These are phyloP conservation scores for Sambucus nigra DNA, from an alignment of 129 eudicot genomes.

Conservation along the genomic window DNA sequence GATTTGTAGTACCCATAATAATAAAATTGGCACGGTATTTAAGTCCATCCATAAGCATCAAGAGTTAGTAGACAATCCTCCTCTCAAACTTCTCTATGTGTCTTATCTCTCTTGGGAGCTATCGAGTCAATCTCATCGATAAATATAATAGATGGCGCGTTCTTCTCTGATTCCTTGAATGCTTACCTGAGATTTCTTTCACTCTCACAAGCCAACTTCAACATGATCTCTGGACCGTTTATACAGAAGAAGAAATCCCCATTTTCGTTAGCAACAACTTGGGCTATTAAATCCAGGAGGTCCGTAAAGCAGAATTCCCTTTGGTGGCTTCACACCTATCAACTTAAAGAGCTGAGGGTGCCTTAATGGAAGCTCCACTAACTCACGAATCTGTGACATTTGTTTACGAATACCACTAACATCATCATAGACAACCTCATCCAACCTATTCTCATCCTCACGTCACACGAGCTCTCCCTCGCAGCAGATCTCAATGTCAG, in stretches of 20 bases:
- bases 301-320: slow-evolving; percentile 19
- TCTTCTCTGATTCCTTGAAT: no score
- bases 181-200: no score
- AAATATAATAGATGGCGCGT: no score
- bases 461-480: slow-evolving; percentile 17
- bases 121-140: no score
- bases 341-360: no score
- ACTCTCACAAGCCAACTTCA: no score
- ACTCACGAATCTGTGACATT: slow-evolving; percentile 25
- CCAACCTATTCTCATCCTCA: slow-evolving; percentile 20
- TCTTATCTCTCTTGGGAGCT: no score
- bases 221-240: no score
- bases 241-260: no score
- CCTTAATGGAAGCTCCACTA: slow-evolving; percentile 19
- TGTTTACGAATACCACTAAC: slow-evolving; percentile 25
- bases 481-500: slow-evolving; percentile 22
- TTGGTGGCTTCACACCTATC: slow-evolving; percentile 24
- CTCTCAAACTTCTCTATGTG: slow-evolving; percentile 17
- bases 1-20: no score
- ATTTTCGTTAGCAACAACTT: no score
- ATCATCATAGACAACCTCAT: slow-evolving; percentile 25
- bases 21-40: slow-evolving; percentile 17
- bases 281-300: slow-evolving; percentile 20
- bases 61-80: slow-evolving; percentile 20
- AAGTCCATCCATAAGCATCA: slow-evolving; percentile 22